Evolutionary conservation across 768 basidiomycete genomes (phyloP).

Genomic region (Coprinopsis marcescibilis): DNA sequence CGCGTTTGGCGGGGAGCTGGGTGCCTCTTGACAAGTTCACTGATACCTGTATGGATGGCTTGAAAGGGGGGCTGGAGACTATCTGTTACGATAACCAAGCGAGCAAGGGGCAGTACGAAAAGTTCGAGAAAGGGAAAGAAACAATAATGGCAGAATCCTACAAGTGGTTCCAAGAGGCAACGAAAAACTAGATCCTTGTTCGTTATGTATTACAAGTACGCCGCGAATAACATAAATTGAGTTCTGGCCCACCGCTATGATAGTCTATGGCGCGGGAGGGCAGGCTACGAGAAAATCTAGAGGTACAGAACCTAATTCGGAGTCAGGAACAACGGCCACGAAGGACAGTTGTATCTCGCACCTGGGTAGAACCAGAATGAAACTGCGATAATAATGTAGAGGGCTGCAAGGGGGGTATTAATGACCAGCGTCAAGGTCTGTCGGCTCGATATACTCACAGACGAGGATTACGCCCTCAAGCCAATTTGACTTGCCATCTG

Average conservation of each 20-base stretch:
- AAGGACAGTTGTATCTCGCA: conserved; percentile 12
- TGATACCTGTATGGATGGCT: conserved; percentile 20
- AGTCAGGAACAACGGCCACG: background rate
- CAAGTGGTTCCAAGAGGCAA: conserved; percentile 1
- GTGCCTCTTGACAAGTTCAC: conserved; percentile 44
- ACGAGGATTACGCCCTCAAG: conserved; percentile 84
- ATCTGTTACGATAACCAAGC: conserved; percentile 23
- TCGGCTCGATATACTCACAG: conserved; percentile 30
- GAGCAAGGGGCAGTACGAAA: conserved; percentile 20
- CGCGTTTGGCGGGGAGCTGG: conserved; percentile 40
- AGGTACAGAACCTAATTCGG: conserved; percentile 18
- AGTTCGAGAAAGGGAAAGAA: conserved; percentile 30
- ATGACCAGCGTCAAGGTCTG: background rate
- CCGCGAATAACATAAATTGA: too few species aligned
- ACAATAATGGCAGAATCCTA: conserved; percentile 20
- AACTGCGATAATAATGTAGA: conserved; percentile 70
- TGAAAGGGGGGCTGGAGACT: conserved; percentile 18
- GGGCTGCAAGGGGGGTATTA: conserved; percentile 29
- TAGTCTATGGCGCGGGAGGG: background rate
- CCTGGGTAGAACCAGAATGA: conserved; percentile 68
- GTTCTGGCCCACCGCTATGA: too few species aligned
- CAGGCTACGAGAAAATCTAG: conserved; percentile 10
- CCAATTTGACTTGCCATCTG: conserved; percentile 88
- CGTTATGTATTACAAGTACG: too few species aligned
- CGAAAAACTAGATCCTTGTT: too few species aligned